Evolutionary conservation across 441 rosid genomes (phyloP), one percentile per base, ranked within the genome.

Genomic region (Adansonia rubrostipa): DNA sequence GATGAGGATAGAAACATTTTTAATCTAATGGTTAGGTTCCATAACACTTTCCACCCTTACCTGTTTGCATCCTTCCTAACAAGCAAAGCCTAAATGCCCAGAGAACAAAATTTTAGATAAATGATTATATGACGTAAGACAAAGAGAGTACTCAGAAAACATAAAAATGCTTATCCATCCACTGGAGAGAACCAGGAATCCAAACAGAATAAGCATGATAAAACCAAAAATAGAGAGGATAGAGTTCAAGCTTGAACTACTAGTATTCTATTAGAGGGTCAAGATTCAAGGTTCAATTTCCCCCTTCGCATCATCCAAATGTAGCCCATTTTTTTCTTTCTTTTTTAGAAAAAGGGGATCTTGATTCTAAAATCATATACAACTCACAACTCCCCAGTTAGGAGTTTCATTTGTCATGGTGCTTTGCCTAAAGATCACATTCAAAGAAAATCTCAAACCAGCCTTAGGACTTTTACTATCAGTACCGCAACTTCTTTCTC

Each of bases 21-120:
- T 42, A 66, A 66, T 69, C 17, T 69, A 69, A 69, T 22, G 4
- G 28, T 48, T 22, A 69, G 40, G 10, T 48, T 47, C 48, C 57
- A 22, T 47, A 47, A 69, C n/a, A 68, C 40, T 47, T 68, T 69
- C 56, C 17, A 11, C 6, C 53, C 22, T 67, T 67, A 19, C 28
- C 14, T 2, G 13, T 42, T 66, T 66, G 13, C 17, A 67, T 67
- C 53, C 28, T 67, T 67, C 33, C 7, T 44, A 42, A 7, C 51
- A 66, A 17, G 54, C 54, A 67, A 67, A 67, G 71, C 65, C 14
- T 61, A 61, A 13, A 63, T 63, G 19, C 14, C 36, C 68, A 36
- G 2, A 33, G 68, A 14, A 63, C 22, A 63, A 36, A 14, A 33
- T 15, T 28, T 11, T 33, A 33, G 45, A 33, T 33, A 63, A 13